Evolutionary conservation across 306 rosid genomes (phyloP), one percentile per base, ranked within the genome.

Genomic region (Quercus mongolica): DNA sequence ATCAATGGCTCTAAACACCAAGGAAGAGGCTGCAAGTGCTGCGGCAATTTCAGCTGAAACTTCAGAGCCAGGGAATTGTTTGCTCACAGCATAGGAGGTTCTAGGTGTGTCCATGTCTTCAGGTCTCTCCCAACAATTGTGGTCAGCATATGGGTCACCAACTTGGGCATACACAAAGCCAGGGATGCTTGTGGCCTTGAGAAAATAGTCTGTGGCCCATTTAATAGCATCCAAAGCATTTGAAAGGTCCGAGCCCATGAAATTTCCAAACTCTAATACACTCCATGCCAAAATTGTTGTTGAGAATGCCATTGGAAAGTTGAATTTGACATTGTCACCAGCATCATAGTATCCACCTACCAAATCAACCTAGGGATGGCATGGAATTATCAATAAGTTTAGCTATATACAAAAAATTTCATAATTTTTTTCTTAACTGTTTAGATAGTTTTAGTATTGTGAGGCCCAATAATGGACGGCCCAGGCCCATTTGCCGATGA

Each of bases 91-190:
- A 51, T 33, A 88, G 2, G 86, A 14, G 1, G 85, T 86, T 74
- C 90, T 81, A 4, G 76, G 89, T 0, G 88, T 83, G 82, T 90
- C 91, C 94, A 90, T 83, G 63, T 88, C 94, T 62, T 90, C 91
- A n/a, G 90, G 94, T 38, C 94, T 90, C 77, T 90, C 75, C 91
- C 94, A 90, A 59, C 91, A 90, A 56, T 17, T n/a, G 19, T 88
- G 94, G 52, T 90, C 90, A 15, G 13, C 58, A 26, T 76, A 0
- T 3, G 94, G 90, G 17, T 90, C 90, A 4, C 89, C 94, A n/a
- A 88, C 92, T 67, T 71, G 82, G 7, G 74, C 90, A 62, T 82
- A 68, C 13, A 90, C 90, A 31, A 58, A 0, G 0, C 74, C 81
- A 4, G 88, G 87, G 18, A 25, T 64, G n/a, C 74, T 72, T 15